Evolutionary conservation across 768 basidiomycete species (phyloP), one percentile per base, ranked within the genome.

Genomic region (Lactarius indigo): DNA sequence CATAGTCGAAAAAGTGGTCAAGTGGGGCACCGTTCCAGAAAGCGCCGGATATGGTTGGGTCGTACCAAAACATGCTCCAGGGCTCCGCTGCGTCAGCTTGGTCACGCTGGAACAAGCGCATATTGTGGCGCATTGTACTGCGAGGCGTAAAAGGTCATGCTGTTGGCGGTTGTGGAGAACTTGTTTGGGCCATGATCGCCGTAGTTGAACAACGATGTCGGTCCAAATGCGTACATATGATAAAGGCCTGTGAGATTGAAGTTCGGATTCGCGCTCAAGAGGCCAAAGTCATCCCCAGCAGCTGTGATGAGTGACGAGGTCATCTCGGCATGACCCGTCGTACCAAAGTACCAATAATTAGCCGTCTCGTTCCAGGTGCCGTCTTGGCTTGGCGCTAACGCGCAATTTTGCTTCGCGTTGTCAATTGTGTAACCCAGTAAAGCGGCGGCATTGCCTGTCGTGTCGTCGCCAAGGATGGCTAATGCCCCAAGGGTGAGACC

Each of bases 301-400:
- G 97, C 95, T 10, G 91, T 86, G 15, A 87, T 74, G 63, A 99
- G 85, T 6, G 93, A 83, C 2, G 93, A 85, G 2, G 88, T 73
- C 89, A 98, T 87, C 78, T 98, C 95, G 5, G 94, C 93, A 72
- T 91, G 89, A 18, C 86, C 93, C 9, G 92, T 96, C 42, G 89
- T 92, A 74, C 94, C 96, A 72, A 96, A 98, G 77, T 92, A 93
- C 92, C 93, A 95, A 74, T 94, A 96, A 77, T 98, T 92, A 41
- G 92, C 82, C 0, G 95, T 97, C 78, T 99, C 97, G 28, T 85
- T 79, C 95, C 96, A 98, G 20, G 92, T 89, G 18, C 96, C 96
- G 73, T 97, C 95, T 39, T 79, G 75, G 17, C 80, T 81, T 18
- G 83, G 78, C 26, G 82, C 89, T 23, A 78, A 68, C 5, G 83